These are phyloP conservation scores for Skeletonema potamos DNA, from an alignment of 108 stramenopile species.

Conservation along the genomic window DNA sequence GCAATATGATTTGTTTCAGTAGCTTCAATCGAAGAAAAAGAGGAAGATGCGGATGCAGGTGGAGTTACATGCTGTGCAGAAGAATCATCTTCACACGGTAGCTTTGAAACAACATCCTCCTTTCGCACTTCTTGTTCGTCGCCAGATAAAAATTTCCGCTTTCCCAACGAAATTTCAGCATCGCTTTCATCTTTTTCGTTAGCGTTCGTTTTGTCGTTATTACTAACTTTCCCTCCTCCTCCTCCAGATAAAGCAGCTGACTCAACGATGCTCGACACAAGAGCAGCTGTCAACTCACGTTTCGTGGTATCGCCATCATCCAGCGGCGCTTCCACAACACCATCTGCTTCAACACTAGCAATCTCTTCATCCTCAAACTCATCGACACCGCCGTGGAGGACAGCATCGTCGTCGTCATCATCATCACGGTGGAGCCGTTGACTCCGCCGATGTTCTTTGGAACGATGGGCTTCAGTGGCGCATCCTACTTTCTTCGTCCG, in stretches of 20 bases:
- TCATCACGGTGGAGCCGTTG: background rate
- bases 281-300: conserved; percentile 61
- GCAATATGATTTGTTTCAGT: background rate
- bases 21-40: conserved; percentile 19
- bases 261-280: conserved; percentile 67
- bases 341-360: conserved; percentile 53
- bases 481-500: conserved; percentile 47
- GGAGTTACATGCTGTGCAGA: conserved; percentile 16
- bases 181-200: conserved; percentile 42
- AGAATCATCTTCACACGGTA: conserved; percentile 5
- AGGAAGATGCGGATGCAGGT: conserved; percentile 15
- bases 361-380: conserved; percentile 67
- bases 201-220: conserved; percentile 5
- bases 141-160: background rate
- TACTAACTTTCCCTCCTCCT: background rate
- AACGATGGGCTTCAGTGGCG: conserved; percentile 7
- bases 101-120: background rate
- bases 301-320: conserved; percentile 33
- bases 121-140: background rate
- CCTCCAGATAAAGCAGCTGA: conserved; percentile 1
- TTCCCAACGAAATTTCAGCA: conserved; percentile 23
- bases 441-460: background rate
- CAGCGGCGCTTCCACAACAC: conserved; percentile 19
- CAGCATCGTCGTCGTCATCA: background rate
- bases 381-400: conserved; percentile 2